Percentiles rank a stretch among this genome's conserved stretches.
These are phyloP conservation scores for Beauveria asiatica DNA, from an alignment of 2,329 filamentous ascomycete genomes.

Conservation along the genomic window DNA sequence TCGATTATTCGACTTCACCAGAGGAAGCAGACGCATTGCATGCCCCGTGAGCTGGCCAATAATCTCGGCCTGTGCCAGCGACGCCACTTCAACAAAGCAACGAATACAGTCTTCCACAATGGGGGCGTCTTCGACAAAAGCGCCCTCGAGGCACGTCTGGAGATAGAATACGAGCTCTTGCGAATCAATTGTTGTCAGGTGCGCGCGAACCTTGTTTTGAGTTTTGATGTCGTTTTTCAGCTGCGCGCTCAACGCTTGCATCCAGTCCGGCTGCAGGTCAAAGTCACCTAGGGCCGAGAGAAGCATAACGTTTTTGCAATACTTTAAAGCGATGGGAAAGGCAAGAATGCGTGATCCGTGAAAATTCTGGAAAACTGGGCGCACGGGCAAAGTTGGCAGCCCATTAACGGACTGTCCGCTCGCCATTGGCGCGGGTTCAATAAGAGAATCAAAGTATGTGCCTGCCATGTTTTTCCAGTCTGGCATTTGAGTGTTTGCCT, in stretches of 20 bases:
- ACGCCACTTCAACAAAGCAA: constrained; percentile 45
- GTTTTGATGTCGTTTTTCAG: constrained; percentile 61
- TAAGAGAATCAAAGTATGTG: constrained; percentile 37
- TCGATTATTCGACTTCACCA: constrained; percentile 64
- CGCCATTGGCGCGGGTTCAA: constrained; percentile 19
- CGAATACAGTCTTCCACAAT: constrained; percentile 40
- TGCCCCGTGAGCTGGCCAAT: constrained; percentile 41
- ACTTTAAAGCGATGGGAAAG: constrained; percentile 61
- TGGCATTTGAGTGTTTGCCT: constrained; percentile 33
- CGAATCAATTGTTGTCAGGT: constrained; percentile 36
- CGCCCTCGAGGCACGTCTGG: constrained; percentile 48
- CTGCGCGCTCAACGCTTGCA: constrained; percentile 64
- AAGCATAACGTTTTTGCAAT: constrained; percentile 49
- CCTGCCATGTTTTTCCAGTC: constrained; percentile 43
- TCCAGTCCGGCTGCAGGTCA: constrained; percentile 73
- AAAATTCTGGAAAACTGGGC: constrained; percentile 37
- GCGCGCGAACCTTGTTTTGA: constrained; percentile 48
- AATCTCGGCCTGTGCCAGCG: constrained; percentile 40
- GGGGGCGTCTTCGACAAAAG: constrained; percentile 34
- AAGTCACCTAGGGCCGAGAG: constrained; percentile 40
- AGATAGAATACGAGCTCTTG: constrained; percentile 37
- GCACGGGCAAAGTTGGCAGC: constrained; percentile 12
- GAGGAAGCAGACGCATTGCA: constrained; percentile 44
- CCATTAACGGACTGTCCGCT: constrained; percentile 28
- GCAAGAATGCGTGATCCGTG: constrained; percentile 40